Evolutionary conservation across 192 early-diverging fungal genomes (phyloP).

Genomic region (Coemansia guatemalensis): DNA sequence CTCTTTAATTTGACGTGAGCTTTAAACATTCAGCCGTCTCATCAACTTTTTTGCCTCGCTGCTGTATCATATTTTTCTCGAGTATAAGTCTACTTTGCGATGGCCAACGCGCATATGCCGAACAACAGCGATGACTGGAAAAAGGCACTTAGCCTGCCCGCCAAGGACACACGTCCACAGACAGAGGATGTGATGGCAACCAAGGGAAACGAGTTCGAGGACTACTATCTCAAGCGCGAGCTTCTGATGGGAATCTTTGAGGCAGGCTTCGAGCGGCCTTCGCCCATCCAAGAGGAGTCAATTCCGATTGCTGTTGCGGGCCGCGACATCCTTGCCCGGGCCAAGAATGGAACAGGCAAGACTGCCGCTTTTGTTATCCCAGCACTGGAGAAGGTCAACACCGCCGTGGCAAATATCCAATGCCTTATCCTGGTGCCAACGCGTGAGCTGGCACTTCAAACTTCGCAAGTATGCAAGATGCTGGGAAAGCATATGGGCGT

Average conservation of each 20-base stretch:
- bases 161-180: conserved; percentile 90
- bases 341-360: conserved; percentile 94
- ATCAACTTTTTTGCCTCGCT: conserved; percentile 5
- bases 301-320: conserved; percentile 97
- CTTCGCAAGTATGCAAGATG: conserved; percentile 98
- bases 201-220: conserved; percentile 99
- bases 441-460: conserved; percentile 96
- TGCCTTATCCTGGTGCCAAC: conserved; percentile 94
- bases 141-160: conserved; percentile 69
- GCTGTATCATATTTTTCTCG: conserved; percentile 40
- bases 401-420: conserved; percentile 85
- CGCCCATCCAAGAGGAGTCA: conserved; percentile 98
- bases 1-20: conserved; percentile 7
- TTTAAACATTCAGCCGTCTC: not conserved
- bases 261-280: conserved; percentile 96
- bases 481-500: conserved; percentile 95
- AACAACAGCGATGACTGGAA: conserved; percentile 70
- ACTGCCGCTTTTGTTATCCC: conserved; percentile 98
- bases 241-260: conserved; percentile 99
- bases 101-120: conserved; percentile 45
- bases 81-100: conserved; percentile 30
- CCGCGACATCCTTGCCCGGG: conserved; percentile 93
- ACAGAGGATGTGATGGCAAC: conserved; percentile 96
- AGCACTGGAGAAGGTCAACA: conserved; percentile 89
- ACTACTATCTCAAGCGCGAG: conserved; percentile 96